These are phyloP conservation scores for Ormosia emarginata DNA, from an alignment of 306 rosid species.

Conservation along the genomic window DNA sequence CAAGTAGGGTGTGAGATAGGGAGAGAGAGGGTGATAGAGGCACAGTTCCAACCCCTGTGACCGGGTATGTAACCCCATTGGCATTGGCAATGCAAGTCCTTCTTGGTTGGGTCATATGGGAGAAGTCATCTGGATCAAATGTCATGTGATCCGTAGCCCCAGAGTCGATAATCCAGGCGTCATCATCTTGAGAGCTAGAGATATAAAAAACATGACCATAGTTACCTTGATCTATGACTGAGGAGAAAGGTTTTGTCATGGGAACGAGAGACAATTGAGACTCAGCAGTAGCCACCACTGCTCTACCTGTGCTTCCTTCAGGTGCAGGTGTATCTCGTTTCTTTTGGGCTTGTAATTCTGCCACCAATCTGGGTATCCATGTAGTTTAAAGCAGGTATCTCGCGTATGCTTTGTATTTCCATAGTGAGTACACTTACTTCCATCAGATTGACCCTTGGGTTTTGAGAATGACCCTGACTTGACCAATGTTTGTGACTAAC, in stretches of 20 bases:
- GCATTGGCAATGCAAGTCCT: neutral
- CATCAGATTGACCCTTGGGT: neutral
- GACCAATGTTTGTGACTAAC: too few relatives aligned
- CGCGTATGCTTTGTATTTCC: neutral
- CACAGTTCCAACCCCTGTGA: neutral
- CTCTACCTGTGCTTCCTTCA: too few relatives aligned
- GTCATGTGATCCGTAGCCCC: neutral
- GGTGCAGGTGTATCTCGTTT: neutral
- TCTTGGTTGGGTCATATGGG: neutral
- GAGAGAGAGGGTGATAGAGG: neutral
- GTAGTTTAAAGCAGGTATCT: constrained; percentile 2
- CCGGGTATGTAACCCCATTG: neutral
- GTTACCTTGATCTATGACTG: too few relatives aligned
- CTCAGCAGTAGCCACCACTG: neutral
- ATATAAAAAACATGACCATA: too few relatives aligned
- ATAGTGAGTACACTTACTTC: neutral
- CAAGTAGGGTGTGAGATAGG: neutral
- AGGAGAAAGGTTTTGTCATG: too few relatives aligned
- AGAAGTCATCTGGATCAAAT: neutral
- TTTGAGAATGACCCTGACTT: neutral
- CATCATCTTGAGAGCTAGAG: too few relatives aligned
- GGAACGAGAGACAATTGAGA: neutral
- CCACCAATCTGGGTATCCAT: neutral
- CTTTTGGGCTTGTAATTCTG: neutral
- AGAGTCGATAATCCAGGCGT: neutral